Conservation (phyloP, 2,329 filamentous ascomycete species). For the Alternaria longipes region DNA sequence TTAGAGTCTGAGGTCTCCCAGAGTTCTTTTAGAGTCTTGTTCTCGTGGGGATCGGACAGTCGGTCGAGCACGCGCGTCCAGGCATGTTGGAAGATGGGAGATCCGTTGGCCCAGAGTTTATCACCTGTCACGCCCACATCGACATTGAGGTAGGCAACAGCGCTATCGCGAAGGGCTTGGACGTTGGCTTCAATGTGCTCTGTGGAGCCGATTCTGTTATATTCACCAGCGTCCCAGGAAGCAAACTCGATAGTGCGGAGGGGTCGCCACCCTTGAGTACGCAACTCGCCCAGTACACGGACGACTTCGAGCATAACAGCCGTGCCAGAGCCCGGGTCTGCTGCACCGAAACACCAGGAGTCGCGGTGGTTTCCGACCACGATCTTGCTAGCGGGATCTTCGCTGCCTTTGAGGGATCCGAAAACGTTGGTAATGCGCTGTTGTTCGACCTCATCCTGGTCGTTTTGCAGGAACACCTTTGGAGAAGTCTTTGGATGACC, state of each 20-base stretch:
- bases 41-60: conserved; percentile 74
- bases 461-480: conserved; percentile 81
- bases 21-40: conserved; percentile 75
- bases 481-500: conserved; percentile 76
- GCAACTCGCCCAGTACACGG: conserved; percentile 82
- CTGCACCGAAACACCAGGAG: conserved; percentile 87
- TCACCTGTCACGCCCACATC: conserved; percentile 81
- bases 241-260: conserved; percentile 96
- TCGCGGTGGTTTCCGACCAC: conserved; percentile 95
- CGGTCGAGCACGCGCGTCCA: conserved; percentile 78
- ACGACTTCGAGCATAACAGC: conserved; percentile 91
- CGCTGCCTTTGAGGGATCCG: conserved; percentile 82
- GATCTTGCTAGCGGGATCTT: conserved; percentile 83
- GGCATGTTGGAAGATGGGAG: conserved; percentile 78
- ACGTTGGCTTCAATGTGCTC: conserved; percentile 91
- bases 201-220: conserved; percentile 92
- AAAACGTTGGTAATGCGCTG: conserved; percentile 94
- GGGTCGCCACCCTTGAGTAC: conserved; percentile 83
- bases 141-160: conserved; percentile 89
- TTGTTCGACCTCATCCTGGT: conserved; percentile 82
- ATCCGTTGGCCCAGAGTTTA: conserved; percentile 79
- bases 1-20: conserved; percentile 72
- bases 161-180: conserved; percentile 75
- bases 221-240: conserved; percentile 94
- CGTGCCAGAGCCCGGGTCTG: conserved; percentile 84